Evolutionary conservation across 78 protist species (phyloP), one percentile per base, ranked within the genome.

Genomic region (Dictyostelium citrinum): DNA sequence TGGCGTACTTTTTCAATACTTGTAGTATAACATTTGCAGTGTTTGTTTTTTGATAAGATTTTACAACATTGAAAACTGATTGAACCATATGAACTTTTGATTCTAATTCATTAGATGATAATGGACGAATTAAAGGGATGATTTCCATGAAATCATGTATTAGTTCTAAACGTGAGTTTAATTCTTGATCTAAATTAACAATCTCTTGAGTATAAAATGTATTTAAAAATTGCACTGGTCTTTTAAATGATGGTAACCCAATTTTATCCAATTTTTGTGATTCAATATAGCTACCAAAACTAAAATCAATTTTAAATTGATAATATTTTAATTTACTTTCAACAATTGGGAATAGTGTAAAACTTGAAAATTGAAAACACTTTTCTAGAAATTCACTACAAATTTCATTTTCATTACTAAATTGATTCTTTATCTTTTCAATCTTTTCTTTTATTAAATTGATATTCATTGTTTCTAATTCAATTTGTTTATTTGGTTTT

Each of bases 31-130:
- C 83, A 46, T 88, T 82, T 43, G 79, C 70, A 2, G 81, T 60
- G 14, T 88, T 78, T 4, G 81, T 37, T 77, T 88, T 88, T 78
- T 88, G 93, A 46, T 77, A 88, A 24, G 81, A 78, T 33, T 88
- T 88, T 1, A 88, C 46, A 10, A 88, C 24, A 9, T 76, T 51
- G n/a, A 88, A 88, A 2, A 33, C 20, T 29, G 85, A 78, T 46
- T 10, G n/a, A 24, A 75, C 71, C 39, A 78, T 75, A 37, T 60
- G 43, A 17, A 22, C 6, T n/a, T 61, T 85, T 22, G 60, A 37
- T 20, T 55, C 2, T 0, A 31, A 35, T 41, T 85, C 91, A 58
- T 39, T 31, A 14, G 61, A 6, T 1, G 43, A 35, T 43, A 31
- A 16, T 37, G 91, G 91, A 8, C 74, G 58, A 27, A 77, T 5